Base-by-base conservation (phyloP, 2,329 filamentous ascomycete species). In the Thielaviopsis punctulata region DNA sequence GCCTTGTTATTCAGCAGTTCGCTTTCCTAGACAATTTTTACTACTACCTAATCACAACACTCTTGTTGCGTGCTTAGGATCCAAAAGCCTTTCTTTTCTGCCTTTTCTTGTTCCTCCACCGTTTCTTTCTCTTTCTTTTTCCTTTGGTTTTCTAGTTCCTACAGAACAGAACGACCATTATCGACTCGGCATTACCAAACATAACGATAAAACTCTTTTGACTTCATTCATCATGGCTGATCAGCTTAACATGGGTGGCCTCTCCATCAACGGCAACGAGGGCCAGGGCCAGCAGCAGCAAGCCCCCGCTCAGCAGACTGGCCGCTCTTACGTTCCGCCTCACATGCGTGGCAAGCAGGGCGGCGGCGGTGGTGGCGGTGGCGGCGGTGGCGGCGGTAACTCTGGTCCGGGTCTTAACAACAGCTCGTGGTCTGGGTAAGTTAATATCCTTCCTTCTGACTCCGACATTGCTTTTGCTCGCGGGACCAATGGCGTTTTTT, bases 281-380 rank as follows among this genome's bases (percentile, higher is more conserved):
- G 36, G 44, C 44, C 43, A 10, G 33, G 19, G 24, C 33, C 59
- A 57, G 51, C 57, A 56, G 56, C 48, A 61, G 54, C 58, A 62
- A 58, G 57, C 60, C 58, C 49, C 49, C 27, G 23, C 49, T 45
- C 49, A 51, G 21, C 12, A 24, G 18, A 51, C 48, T 21, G 43
- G 51, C 30, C 82, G 82, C 62, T 84, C 84, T 53, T 92, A 92
- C 73, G 88, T 92, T 59, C 86, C 86, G 59, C 86, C 86, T 67
- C 86, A 92, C 68, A 80, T 89, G 74, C 81, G 86, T 64, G 71
- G 70, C 61, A 76, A 77, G 65, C 67, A 70, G 58, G 52, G 63
- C 62, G 61, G 60, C 52, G 57, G 59, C 30, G 54, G 58, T 49
- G 56, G 54, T 46, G 45, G 47, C 50, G 27, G 22, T 13, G 8